Evolutionary conservation across 371 early-diverging fungal species (phyloP).

Genomic region (Syncephalastrum racemosum): DNA sequence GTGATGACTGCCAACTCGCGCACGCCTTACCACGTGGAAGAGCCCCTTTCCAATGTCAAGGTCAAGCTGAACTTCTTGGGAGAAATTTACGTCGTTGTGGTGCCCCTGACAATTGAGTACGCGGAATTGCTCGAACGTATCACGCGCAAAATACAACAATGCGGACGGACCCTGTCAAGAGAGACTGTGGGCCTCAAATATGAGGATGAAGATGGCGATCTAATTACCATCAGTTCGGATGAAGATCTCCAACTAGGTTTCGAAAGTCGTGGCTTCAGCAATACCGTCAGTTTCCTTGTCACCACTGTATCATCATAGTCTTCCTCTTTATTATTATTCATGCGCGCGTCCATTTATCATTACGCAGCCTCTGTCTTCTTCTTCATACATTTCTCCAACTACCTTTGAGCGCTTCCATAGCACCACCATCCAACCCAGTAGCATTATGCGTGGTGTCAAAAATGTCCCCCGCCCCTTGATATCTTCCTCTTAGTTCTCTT

Average conservation of each 20-base stretch:
- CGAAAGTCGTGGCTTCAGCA: conserved; percentile 59
- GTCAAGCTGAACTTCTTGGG: conserved; percentile 84
- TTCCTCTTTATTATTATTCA: neutral
- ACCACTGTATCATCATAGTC: conserved; percentile 11
- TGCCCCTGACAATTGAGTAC: conserved; percentile 72
- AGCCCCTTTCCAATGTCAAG: conserved; percentile 48
- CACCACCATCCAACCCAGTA: too few relatives aligned
- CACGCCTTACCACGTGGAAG: conserved; percentile 18
- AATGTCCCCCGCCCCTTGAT: too few relatives aligned
- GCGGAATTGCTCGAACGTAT: conserved; percentile 74
- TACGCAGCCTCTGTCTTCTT: neutral
- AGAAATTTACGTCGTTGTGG: conserved; percentile 86
- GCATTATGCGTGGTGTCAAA: too few relatives aligned
- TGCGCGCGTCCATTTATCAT: neutral
- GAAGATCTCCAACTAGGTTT: conserved; percentile 92
- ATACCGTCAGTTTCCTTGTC: conserved; percentile 43
- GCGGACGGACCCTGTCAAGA: conserved; percentile 43
- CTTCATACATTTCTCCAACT: too few relatives aligned
- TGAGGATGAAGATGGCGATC: conserved; percentile 92
- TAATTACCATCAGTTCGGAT: conserved; percentile 77
- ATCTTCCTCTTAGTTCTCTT: neutral
- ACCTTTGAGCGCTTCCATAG: too few relatives aligned
- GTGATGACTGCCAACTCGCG: conserved; percentile 18
- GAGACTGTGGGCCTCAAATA: conserved; percentile 72
- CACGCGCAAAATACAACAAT: conserved; percentile 74